A percentile compares a stretch with the other conserved stretches of the same genome.
phyloP scores from a whole-genome alignment of 345 rosid species.

The Hypericum androsaemum region DNA sequence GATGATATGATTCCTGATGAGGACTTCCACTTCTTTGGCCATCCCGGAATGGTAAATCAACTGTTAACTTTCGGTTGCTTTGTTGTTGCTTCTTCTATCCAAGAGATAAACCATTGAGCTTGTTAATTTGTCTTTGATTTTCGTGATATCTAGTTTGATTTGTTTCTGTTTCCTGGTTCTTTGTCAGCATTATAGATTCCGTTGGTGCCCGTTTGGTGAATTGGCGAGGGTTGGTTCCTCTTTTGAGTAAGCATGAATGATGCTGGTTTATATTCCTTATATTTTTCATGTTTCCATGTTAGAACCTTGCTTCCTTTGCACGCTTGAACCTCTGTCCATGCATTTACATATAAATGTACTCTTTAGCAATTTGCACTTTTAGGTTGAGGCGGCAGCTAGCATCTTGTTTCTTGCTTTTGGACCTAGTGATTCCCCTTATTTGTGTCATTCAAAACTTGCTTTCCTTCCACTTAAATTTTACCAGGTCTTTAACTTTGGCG shows the following conservation, averaged over 20 bases:
- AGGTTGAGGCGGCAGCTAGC: too few relatives aligned
- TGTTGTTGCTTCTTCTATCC: not conserved
- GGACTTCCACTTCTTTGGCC: conserved; percentile 37
- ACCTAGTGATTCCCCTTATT: too few relatives aligned
- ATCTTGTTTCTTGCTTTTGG: too few relatives aligned
- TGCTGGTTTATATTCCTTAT: not conserved
- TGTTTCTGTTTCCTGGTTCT: not conserved
- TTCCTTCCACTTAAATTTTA: too few relatives aligned
- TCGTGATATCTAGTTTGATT: not conserved
- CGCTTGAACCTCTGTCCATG: too few relatives aligned
- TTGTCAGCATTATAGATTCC: conserved; percentile 23
- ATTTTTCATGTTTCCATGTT: not conserved
- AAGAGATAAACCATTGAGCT: conserved; percentile 1
- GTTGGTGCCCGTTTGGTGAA: conserved; percentile 63
- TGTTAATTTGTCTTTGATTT: not conserved
- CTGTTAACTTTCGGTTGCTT: not conserved
- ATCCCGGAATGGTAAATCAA: conserved; percentile 47
- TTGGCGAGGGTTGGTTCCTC: conserved; percentile 34
- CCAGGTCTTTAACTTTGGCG: too few relatives aligned
- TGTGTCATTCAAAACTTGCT: too few relatives aligned
- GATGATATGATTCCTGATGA: conserved; percentile 58
- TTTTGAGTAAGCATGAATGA: conserved; percentile 42
- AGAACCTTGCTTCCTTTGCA: not conserved
- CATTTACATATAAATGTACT: too few relatives aligned
- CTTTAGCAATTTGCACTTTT: too few relatives aligned